Base-by-base conservation (phyloP, 1,284 basidiomycete genomes). In the Wolfiporia cocos region DNA sequence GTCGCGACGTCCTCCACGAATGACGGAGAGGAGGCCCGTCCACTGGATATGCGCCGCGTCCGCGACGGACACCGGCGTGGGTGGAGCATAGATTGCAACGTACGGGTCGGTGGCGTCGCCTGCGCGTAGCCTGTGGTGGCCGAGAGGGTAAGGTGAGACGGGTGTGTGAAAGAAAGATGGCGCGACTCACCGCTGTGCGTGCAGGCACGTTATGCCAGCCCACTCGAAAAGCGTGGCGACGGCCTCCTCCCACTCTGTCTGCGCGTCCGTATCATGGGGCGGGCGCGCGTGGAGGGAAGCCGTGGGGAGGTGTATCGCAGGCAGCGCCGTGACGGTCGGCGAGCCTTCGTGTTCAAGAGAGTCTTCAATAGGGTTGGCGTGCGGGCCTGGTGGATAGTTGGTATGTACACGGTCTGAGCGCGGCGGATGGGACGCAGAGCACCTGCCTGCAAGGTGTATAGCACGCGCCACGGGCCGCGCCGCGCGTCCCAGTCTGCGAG, bases 121-220 rank as follows among this genome's bases (percentile, higher is more conserved):
- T 2, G 52, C 64, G 33, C 53, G 56, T 3, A 73, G 43, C 43
- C 71, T 73, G 43, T 5, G 14, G 26, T 19, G 12, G 5, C 10
- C 17, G 12, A 28, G 10, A 15, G 17, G 31, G 34, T 15, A 36
- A 39, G 31, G 22, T 22, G 23, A 10, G 40, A n/a, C n/a, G n/a
- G n/a, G n/a, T 20, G 5, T 14, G 15, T 20, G 15, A 20, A 29
- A 4, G 15, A 5, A 28, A 10, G 17, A 12, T 14, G n/a, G 23
- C 34, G n/a, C 23, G 15, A 33, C 41, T 9, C 36, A 68, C 71
- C 73, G 59, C 41, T 69, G 68, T 1, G 72, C 64, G 12, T 63
- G 68, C 2, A 75, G 37, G 43, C 57, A 63, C 0, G 76, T 78
- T 73, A 86, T 71, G 2, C 81, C 84, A 12, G 77, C 66, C 83